Evolutionary conservation across 805 yeast genomes (phyloP).

Genomic region (Wickerhamomyces alni): DNA sequence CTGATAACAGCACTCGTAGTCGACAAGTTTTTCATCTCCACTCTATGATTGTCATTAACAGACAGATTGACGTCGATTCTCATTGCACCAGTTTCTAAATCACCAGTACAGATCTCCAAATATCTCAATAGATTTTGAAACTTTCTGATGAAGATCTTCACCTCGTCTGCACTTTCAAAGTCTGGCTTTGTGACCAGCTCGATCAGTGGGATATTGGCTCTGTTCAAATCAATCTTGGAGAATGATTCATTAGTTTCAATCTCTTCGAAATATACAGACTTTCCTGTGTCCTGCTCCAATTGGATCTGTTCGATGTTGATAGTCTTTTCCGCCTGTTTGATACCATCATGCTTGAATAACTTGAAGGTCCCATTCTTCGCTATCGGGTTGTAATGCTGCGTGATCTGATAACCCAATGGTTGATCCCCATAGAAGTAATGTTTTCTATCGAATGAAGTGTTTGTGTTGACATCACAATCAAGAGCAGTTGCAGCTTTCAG

Average conservation of each 20-base stretch:
- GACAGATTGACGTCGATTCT: slow-evolving; percentile 94
- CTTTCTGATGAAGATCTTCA: slow-evolving; percentile 74
- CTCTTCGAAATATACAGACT: slow-evolving; percentile 48
- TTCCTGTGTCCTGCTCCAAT: slow-evolving; percentile 93
- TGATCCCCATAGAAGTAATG: slow-evolving; percentile 97
- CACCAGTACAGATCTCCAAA: slow-evolving; percentile 77
- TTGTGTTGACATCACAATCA: slow-evolving; percentile 46
- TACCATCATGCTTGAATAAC: slow-evolving; percentile 50
- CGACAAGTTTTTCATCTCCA: slow-evolving; percentile 86
- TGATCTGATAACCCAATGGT: slow-evolving; percentile 92
- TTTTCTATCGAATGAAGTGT: slow-evolving; percentile 81
- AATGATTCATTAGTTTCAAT: slow-evolving; percentile 20
- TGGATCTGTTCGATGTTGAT: slow-evolving; percentile 78
- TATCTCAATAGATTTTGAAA: slow-evolving; percentile 67
- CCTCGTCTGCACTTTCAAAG: slow-evolving; percentile 58
- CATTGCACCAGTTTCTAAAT: slow-evolving; percentile 90
- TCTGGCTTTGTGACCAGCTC: slow-evolving; percentile 93
- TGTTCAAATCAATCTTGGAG: slow-evolving; percentile 66
- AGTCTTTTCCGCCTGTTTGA: slow-evolving; percentile 30
- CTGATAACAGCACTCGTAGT: slow-evolving; percentile 73
- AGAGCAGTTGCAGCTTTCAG: slow-evolving; percentile 68
- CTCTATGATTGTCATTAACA: slow-evolving; percentile 62
- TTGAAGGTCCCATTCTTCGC: slow-evolving; percentile 60
- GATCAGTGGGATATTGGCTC: slow-evolving; percentile 81
- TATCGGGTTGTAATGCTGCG: slow-evolving; percentile 80